Evolutionary conservation across 495 filamentous ascomycete genomes (phyloP).

Genomic region (Hypoxylon trugodes): DNA sequence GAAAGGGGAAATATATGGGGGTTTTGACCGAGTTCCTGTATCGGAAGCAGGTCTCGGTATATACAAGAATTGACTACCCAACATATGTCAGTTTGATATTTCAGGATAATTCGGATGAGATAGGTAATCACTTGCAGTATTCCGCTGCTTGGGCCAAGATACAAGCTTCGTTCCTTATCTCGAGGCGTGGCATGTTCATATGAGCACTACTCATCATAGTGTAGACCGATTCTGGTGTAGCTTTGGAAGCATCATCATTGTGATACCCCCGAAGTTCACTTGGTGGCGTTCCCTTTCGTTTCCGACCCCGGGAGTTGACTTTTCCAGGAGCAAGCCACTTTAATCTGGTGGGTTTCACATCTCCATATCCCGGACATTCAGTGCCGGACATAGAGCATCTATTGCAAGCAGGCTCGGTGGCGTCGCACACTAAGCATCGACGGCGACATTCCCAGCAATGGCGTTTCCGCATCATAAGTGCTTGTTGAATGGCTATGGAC

Average conservation of each 20-base stretch:
- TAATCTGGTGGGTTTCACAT: conserved; percentile 34
- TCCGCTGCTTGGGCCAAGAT: conserved; percentile 7
- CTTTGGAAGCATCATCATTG: too few species aligned
- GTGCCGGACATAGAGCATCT: conserved; percentile 37
- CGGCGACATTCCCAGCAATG: conserved; percentile 49
- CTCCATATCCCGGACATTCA: conserved; percentile 42
- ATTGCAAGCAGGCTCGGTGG: conserved; percentile 34
- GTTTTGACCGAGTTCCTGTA: conserved; percentile 42
- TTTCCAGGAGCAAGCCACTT: conserved; percentile 45
- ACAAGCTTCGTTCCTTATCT: conserved; percentile 1
- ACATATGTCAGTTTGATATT: conserved; percentile 5
- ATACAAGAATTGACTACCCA: conserved; percentile 45
- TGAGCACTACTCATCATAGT: neutral
- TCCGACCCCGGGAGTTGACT: conserved; percentile 36
- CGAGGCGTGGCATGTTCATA: neutral
- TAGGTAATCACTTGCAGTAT: conserved; percentile 29
- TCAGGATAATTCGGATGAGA: neutral
- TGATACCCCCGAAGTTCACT: neutral
- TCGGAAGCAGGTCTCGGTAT: conserved; percentile 38
- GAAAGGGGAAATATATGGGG: conserved; percentile 43
- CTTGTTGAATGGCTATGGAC: too few species aligned
- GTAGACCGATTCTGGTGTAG: neutral
- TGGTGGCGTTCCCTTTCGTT: neutral
- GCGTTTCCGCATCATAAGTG: too few species aligned
- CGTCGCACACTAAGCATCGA: conserved; percentile 45